A percentile compares a stretch with the other conserved stretches of the same genome.
These are phyloP conservation scores for Apiospora aurea DNA, from an alignment of 2,329 filamentous ascomycete genomes.

Conservation along the genomic window DNA sequence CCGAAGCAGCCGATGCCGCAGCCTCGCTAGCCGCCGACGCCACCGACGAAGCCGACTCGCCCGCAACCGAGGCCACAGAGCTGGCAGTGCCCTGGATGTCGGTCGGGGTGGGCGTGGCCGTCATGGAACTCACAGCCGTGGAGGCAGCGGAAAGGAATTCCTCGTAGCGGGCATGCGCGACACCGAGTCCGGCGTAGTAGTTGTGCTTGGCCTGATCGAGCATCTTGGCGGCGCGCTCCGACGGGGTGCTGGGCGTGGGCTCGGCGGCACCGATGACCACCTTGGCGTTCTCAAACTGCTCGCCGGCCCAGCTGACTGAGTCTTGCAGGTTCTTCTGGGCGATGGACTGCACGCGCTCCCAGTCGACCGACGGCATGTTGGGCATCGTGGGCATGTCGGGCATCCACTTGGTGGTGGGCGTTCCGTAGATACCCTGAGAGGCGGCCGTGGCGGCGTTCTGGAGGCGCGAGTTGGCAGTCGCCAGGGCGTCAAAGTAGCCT, in stretches of 20 bases:
- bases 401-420: constrained; percentile 50
- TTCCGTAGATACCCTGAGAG: constrained; percentile 57
- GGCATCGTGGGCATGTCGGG: constrained; percentile 44
- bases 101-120: constrained; percentile 66
- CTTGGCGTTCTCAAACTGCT: constrained; percentile 74
- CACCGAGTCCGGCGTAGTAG: constrained; percentile 80
- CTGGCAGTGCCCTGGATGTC: constrained; percentile 58
- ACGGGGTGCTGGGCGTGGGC: constrained; percentile 60
- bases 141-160: constrained; percentile 78
- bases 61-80: constrained; percentile 53
- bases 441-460: constrained; percentile 62
- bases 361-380: constrained; percentile 51
- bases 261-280: constrained; percentile 68
- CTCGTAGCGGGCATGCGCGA: constrained; percentile 81
- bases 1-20: constrained; percentile 51
- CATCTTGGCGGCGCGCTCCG: constrained; percentile 60
- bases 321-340: constrained; percentile 74
- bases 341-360: constrained; percentile 64
- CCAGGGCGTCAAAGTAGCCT: constrained; percentile 71
- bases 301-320: constrained; percentile 73
- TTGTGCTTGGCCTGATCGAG: constrained; percentile 67
- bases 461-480: constrained; percentile 66
- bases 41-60: constrained; percentile 52
- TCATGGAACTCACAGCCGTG: constrained; percentile 67
- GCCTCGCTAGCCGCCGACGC: constrained; percentile 59